Evolutionary conservation across 805 yeast species (phyloP).

Genomic region (Lachancea mirantina): DNA sequence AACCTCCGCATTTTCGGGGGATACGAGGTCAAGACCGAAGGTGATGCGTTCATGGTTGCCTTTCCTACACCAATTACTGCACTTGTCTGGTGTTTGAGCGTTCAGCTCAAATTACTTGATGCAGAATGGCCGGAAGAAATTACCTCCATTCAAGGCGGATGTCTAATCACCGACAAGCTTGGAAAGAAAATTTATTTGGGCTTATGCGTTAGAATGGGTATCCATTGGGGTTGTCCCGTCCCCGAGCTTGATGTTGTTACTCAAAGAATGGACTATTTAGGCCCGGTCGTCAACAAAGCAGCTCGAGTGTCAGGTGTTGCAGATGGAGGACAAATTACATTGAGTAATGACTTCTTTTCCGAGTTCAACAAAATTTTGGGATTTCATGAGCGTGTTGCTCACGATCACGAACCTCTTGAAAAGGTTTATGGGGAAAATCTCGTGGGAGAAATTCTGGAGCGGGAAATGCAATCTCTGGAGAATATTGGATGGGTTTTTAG

Average conservation of each 20-base stretch:
- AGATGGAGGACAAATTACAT: slow-evolving; percentile 95
- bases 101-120: slow-evolving; percentile 71
- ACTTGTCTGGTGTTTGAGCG: slow-evolving; percentile 87
- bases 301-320: slow-evolving; percentile 91
- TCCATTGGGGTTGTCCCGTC: slow-evolving; percentile 97
- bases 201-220: slow-evolving; percentile 93
- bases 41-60: slow-evolving; percentile 97
- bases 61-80: slow-evolving; percentile 91
- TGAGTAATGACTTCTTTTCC: slow-evolving; percentile 71
- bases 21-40: slow-evolving; percentile 97
- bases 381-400: slow-evolving; percentile 29
- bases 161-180: slow-evolving; percentile 60
- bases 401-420: slow-evolving; percentile 23
- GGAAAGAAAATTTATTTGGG: slow-evolving; percentile 70
- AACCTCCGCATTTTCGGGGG: slow-evolving; percentile 91
- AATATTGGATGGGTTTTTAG: slow-evolving; percentile 62
- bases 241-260: slow-evolving; percentile 93
- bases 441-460: slow-evolving; percentile 52
- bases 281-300: slow-evolving; percentile 96
- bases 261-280: slow-evolving; percentile 96
- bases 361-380: slow-evolving; percentile 57
- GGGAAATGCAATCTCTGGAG: slow-evolving; percentile 56
- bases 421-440: slow-evolving; percentile 41
- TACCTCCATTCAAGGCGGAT: slow-evolving; percentile 74
- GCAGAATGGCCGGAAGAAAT: slow-evolving; percentile 97